A percentile compares a stretch with the other conserved stretches of the same genome.
Evolutionary conservation across 2,329 filamentous ascomycete genomes (phyloP).

Genomic region (Fusarium verrucosum): DNA sequence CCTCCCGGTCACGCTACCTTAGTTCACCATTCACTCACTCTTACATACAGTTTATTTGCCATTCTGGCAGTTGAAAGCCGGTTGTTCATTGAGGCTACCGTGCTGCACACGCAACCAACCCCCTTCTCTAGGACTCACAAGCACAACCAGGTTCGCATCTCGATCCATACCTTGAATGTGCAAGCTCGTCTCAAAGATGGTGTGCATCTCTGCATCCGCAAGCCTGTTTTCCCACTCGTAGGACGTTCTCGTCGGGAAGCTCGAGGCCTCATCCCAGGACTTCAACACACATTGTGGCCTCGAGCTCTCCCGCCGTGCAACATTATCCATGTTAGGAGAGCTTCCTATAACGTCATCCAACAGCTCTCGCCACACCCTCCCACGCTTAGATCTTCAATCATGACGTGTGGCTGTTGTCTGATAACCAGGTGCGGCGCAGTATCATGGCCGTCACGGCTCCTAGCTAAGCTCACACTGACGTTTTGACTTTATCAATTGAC

Average conservation of each 20-base stretch:
- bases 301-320: conserved; percentile 14
- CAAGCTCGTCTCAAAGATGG: conserved; percentile 29
- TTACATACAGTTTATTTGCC: background rate
- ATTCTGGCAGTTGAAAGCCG: conserved; percentile 8
- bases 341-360: conserved; percentile 40
- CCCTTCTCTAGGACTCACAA: conserved; percentile 2
- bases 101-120: conserved; percentile 15
- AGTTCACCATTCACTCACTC: conserved; percentile 12
- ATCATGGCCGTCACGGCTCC: conserved; percentile 30
- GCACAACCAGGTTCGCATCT: conserved; percentile 31
- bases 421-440: conserved; percentile 32
- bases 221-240: conserved; percentile 33
- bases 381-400: conserved; percentile 34
- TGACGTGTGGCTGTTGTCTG: conserved; percentile 43
- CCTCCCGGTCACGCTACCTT: conserved; percentile 36
- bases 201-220: conserved; percentile 34
- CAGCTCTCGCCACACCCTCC: conserved; percentile 39
- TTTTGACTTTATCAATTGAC: conserved; percentile 32
- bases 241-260: background rate
- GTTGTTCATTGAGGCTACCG: conserved; percentile 3
- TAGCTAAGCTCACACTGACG: conserved; percentile 40
- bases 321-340: conserved; percentile 20
- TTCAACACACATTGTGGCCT: conserved; percentile 12
- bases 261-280: conserved; percentile 25
- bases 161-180: conserved; percentile 30